A percentile compares a stretch with the other conserved stretches of the same genome.
Conservation (phyloP, 179 eudicot genomes). For the Spergularia azorica region DNA sequence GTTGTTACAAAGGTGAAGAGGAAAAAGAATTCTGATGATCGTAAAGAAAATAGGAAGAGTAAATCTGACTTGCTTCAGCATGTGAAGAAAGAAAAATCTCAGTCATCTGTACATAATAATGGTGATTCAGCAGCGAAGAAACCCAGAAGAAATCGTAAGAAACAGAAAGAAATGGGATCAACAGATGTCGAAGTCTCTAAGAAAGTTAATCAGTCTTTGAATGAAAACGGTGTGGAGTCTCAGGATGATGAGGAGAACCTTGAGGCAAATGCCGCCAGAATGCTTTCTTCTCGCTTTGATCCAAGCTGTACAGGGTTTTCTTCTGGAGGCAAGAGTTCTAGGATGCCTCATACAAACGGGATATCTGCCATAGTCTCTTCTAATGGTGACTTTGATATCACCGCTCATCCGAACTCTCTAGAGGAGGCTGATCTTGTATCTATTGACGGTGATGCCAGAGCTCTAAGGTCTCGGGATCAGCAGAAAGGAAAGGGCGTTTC, state of each 20-base stretch:
- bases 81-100: slow-evolving; percentile 46
- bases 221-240: slow-evolving; percentile 34
- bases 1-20: slow-evolving; percentile 32
- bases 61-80: slow-evolving; percentile 34
- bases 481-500: slow-evolving; percentile 47
- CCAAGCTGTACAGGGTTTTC: slow-evolving; percentile 74
- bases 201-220: slow-evolving; percentile 40
- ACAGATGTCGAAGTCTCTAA: slow-evolving; percentile 32
- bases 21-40: slow-evolving; percentile 32
- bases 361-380: slow-evolving; percentile 34
- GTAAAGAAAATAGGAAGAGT: slow-evolving; percentile 33
- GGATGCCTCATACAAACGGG: slow-evolving; percentile 38
- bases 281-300: slow-evolving; percentile 98
- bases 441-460: slow-evolving; percentile 60
- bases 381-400: slow-evolving; percentile 29
- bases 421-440: slow-evolving; percentile 44
- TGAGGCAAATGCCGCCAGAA: slow-evolving; percentile 92
- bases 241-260: slow-evolving; percentile 87
- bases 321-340: slow-evolving; percentile 45
- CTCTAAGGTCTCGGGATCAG: slow-evolving; percentile 59
- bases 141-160: slow-evolving; percentile 39
- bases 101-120: slow-evolving; percentile 35
- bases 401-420: slow-evolving; percentile 29
- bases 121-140: slow-evolving; percentile 44
- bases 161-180: slow-evolving; percentile 40